Base-by-base conservation (phyloP, 371 early-diverging fungal species). In the Batkoa obscura region DNA sequence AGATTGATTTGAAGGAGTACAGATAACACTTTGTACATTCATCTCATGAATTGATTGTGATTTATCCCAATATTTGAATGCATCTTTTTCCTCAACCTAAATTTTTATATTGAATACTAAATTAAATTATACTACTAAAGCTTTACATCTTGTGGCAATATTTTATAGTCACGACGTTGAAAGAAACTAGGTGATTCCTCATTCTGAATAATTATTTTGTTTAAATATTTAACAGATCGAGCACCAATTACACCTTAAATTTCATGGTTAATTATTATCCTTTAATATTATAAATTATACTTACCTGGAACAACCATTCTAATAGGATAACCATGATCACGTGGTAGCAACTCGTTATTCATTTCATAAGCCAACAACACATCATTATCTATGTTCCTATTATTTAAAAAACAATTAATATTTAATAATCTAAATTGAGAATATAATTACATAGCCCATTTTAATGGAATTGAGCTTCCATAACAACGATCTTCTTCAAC, bases 351-450 rank as follows among this genome's bases (percentile, higher is more conserved):
- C 58, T 73, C 68, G 32, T 89, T 89, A 65, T 91, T 91, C 87
- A 88, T 87, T 62, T 80, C 79, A 51, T 81, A 86, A n/a, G 89
- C 87, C 3, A 90, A 66, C 15, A 90, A 48, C 33, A 88, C 79
- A 62, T 86, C 88, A 55, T 79, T 80, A 42, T 66, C 63, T 15
- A 79, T 73, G 56, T 79, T 75, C 68, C 58, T 58, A 50, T 37
- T 13, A 9, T 9, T 3, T 4, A 3, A 47, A 48, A 13, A n/a
- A 10, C 10, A 5, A 37, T n/a, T 9, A 37, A 10, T 5, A 37
- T 33, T 9, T 30, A 15, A 31, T 10, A 8, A 50, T n/a, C 30
- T 42, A 12, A 46, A 9, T 45, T 30, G 31, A n/a, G n/a, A n/a
- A n/a, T 4, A 45, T 3, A 10, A 12, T n/a, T 58, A 51, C 59